Base-by-base conservation (phyloP, 1,284 basidiomycete genomes). In the Bjerkandera adusta region DNA sequence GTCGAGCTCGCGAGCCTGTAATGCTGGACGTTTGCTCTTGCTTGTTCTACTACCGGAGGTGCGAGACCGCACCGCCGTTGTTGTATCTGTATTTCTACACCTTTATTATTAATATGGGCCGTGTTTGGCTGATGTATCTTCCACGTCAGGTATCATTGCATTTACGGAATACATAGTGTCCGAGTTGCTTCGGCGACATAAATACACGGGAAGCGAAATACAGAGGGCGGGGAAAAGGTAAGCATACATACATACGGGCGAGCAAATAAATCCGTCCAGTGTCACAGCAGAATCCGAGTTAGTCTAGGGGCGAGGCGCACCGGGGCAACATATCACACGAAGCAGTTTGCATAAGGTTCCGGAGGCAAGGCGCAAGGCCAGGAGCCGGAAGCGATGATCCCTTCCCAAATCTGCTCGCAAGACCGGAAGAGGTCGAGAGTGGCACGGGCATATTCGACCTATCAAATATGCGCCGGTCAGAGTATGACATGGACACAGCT, bases 391-490 rank as follows among this genome's bases (percentile, higher is more conserved):
- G 62, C 57, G 29, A 82, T 65, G 16, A 69, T 60, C n/a, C 60
- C 63, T 55, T 81, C 78, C 67, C 79, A 81, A 18, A 67, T 52
- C 25, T 68, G 65, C 55, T 79, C 72, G 47, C 67, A 74, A 5
- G 72, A 78, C 15, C 79, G 70, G 63, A 77, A 81, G n/a, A 81
- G 58, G 58, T 81, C 77, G 42, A 81, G 67, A 5, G 70, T 64
- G 22, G 76, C 76, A 4, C 77, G 71, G 22, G 76, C 76, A 45
- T 70, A 61, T 60, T 81, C 79, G 30, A 77, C 57, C 79, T 82
- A 50, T 39, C 45, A n/a, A n/a, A 41, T 25, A 37, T 36, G 21
- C 12, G 26, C n/a, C 10, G 10, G 29, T 30, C 10, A 10, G 29
- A 10, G 16, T 38, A n/a, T 12, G 26, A 43, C 43, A 24, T 35